Evolutionary conservation across 1,284 basidiomycete species (phyloP).

Genomic region (Caloboletus firmus): DNA sequence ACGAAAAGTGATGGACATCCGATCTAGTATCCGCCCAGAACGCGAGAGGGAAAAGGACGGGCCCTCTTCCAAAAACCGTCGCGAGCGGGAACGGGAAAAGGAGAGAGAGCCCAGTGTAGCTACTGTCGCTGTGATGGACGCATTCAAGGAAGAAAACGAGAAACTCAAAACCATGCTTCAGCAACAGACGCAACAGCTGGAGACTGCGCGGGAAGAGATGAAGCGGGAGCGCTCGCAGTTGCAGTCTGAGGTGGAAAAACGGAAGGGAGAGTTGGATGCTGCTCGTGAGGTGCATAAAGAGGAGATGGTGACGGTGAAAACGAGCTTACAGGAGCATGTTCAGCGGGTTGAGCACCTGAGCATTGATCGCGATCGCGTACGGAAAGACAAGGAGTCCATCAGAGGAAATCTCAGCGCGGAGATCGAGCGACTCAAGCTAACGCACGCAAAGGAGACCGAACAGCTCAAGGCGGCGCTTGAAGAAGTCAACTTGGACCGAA

Average conservation of each 20-base stretch:
- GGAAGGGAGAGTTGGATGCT: conserved; percentile 13
- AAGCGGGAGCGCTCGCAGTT: conserved; percentile 7
- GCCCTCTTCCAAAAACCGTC: conserved; percentile 17
- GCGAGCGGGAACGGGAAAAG: conserved; percentile 24
- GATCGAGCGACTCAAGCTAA: conserved; percentile 25
- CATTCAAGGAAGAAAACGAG: conserved; percentile 29
- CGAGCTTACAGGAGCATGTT: conserved; percentile 23
- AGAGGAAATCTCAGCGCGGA: conserved; percentile 18
- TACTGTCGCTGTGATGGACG: conserved; percentile 3
- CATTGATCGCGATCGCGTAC: conserved; percentile 27
- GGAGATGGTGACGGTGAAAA: conserved; percentile 19
- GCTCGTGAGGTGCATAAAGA: conserved; percentile 6
- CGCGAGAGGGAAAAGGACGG: conserved; percentile 18
- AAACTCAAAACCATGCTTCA: conserved; percentile 22
- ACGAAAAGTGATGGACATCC: conserved; percentile 21
- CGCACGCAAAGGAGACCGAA: conserved; percentile 23
- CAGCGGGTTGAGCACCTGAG: conserved; percentile 23
- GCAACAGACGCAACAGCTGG: conserved; percentile 16
- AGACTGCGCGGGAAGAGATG: conserved; percentile 5
- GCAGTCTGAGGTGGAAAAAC: conserved; percentile 10
- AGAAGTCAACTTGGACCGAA: conserved; percentile 25
- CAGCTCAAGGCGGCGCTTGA: conserved; percentile 22
- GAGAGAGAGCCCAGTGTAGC: conserved; percentile 10
- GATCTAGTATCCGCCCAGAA: conserved; percentile 9
- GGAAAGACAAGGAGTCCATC: conserved; percentile 28